Conservation (phyloP, 1,284 basidiomycete genomes). For the Ustilago trichophora region DNA sequence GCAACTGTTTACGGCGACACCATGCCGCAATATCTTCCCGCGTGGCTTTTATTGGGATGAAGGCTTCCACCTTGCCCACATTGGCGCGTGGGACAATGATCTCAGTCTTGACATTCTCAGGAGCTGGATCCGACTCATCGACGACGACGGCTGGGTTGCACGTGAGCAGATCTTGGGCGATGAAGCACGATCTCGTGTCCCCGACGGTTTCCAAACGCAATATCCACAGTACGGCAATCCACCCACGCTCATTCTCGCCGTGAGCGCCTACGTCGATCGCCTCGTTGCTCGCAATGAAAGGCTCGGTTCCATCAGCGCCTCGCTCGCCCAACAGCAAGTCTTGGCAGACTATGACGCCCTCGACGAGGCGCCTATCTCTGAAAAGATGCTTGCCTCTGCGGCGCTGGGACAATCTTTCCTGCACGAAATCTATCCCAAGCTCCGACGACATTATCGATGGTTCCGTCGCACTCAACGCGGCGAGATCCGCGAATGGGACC, state of each 20-base stretch:
- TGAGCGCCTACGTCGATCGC: constrained; percentile 84
- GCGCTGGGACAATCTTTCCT: constrained; percentile 75
- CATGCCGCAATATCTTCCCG: constrained; percentile 93
- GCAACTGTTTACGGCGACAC: constrained; percentile 87
- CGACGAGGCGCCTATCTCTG: constrained; percentile 23
- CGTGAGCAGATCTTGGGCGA: constrained; percentile 94
- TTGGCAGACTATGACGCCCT: constrained; percentile 10
- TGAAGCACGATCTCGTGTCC: constrained; percentile 81
- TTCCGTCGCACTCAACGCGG: constrained; percentile 86
- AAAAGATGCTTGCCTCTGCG: constrained; percentile 30
- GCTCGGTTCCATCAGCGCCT: constrained; percentile 14
- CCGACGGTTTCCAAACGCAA: constrained; percentile 86
- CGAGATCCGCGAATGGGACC: constrained; percentile 87
- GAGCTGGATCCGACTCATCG: constrained; percentile 87
- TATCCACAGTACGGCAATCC: constrained; percentile 93
- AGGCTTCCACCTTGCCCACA: constrained; percentile 89
- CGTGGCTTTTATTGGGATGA: constrained; percentile 98
- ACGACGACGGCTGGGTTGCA: constrained; percentile 92
- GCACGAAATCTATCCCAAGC: constrained; percentile 79
- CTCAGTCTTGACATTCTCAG: constrained; percentile 87
- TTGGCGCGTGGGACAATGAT: constrained; percentile 90
- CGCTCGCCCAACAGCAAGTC: constrained; percentile 15
- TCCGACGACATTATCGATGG: constrained; percentile 92
- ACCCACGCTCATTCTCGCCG: constrained; percentile 88
- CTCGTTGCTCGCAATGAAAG: constrained; percentile 69